Base-by-base conservation (phyloP, 306 rosid species). In the Luffa acutangula region DNA sequence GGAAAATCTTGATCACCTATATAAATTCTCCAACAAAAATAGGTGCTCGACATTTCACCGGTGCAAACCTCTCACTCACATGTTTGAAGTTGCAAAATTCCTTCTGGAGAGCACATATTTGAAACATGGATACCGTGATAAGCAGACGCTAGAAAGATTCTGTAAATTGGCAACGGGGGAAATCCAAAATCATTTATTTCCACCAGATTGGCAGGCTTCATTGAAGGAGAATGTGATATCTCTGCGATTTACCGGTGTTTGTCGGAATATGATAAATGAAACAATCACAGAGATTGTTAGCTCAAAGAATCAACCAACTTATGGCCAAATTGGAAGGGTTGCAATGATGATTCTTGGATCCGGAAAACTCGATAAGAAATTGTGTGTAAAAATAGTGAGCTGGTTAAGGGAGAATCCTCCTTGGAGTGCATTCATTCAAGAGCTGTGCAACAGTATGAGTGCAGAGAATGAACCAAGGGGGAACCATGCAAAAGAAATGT, bases 251-350 rank as follows among this genome's bases (percentile, higher is more conserved):
- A 84, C 87, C 9, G 80, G 79, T 45, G 33, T 78, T 58, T 88
- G 78, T 45, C 79, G 64, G 73, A 83, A 78, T 25, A 73, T 87
- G 49, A 43, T 82, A 66, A 17, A 49, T 34, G 84, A 82, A n/a
- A 41, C 69, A 9, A 78, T 93, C 13, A 31, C 11, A 60, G 88
- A 87, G 34, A 82, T 36, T 39, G 39, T 65, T 53, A 76, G 76
- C 59, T 60, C 11, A 36, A 33, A 69, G 36, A 65, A 17, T 36
- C 69, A 60, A 46, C 74, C 81, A 41, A 86, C 89, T 67, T 64
- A 78, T 62, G 90, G 89, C 54, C 75, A 75, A 85, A 81, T 93
- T 71, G 96, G 97, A 82, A 78, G 80, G 71, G 81, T 85, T 18
- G 85, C 77, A 3, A 84, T 81, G 82, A 65, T 79, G 78, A 66